Percentiles rank a stretch among this genome's conserved stretches.
phyloP scores from a whole-genome alignment of 2,329 filamentous ascomycete species.

The Fusarium scirpi region DNA sequence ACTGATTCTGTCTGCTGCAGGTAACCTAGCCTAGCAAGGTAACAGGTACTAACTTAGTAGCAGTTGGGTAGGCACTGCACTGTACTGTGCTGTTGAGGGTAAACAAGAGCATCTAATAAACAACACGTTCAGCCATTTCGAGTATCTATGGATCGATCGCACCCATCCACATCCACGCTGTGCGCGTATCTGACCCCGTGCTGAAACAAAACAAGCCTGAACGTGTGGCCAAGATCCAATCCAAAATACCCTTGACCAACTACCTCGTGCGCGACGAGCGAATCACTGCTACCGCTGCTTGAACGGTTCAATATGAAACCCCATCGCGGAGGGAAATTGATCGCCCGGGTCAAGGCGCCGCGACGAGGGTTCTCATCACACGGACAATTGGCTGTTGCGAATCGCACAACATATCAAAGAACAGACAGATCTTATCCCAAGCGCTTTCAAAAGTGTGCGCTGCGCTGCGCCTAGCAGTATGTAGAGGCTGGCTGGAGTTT shows the following conservation, averaged over 20 bases:
- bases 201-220: conserved; percentile 47
- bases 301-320: conserved; percentile 45
- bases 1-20: not conserved
- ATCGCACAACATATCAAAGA: not conserved
- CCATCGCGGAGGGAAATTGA: conserved; percentile 35
- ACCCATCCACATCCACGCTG: conserved; percentile 35
- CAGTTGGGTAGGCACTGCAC: not conserved
- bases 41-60: not conserved
- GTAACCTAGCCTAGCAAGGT: not conserved
- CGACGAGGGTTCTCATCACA: conserved; percentile 38
- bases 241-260: conserved; percentile 28
- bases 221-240: conserved; percentile 44
- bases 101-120: conserved; percentile 9
- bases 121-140: conserved; percentile 3
- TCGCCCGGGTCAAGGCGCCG: conserved; percentile 35
- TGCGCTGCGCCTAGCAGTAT: conserved; percentile 22
- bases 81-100: not conserved
- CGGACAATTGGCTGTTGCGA: conserved; percentile 16
- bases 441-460: conserved; percentile 16
- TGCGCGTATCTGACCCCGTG: conserved; percentile 40
- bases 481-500: conserved; percentile 19
- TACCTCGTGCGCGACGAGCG: conserved; percentile 35
- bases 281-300: conserved; percentile 34
- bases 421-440: conserved; percentile 2
- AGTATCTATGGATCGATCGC: conserved; percentile 13